phyloP scores from a whole-genome alignment of 768 basidiomycete genomes.

The Paxillus ammoniavirescens region DNA sequence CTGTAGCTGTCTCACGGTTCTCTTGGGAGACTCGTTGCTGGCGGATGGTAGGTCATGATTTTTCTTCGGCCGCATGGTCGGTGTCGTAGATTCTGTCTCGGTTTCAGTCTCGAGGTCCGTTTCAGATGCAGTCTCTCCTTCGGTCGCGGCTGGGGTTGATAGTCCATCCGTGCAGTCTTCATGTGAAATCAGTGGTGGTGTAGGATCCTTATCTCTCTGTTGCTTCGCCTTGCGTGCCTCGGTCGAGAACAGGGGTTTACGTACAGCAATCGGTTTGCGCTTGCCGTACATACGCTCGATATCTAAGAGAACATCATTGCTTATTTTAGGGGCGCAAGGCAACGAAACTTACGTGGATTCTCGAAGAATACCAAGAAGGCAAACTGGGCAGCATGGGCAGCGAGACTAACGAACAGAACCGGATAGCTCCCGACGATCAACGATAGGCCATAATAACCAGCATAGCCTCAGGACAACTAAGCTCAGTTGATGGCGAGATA shows the following conservation, averaged over 20 bases:
- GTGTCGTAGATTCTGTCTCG: constrained; percentile 44
- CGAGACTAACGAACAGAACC: constrained; percentile 91
- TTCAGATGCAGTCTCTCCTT: constrained; percentile 73
- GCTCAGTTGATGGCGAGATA: background rate
- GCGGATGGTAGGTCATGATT: background rate
- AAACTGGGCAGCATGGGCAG: constrained; percentile 94
- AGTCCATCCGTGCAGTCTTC: constrained; percentile 30
- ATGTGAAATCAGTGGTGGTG: constrained; percentile 10
- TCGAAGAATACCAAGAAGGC: constrained; percentile 95
- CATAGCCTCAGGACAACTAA: constrained; percentile 59
- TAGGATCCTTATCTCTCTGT: constrained; percentile 10
- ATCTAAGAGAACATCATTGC: constrained; percentile 44
- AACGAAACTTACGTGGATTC: constrained; percentile 78
- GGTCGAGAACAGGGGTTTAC: constrained; percentile 56
- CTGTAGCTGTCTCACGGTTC: background rate
- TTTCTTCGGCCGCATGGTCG: constrained; percentile 8
- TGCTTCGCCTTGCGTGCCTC: constrained; percentile 12
- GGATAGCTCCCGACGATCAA: constrained; percentile 86
- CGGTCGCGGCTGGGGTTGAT: constrained; percentile 64
- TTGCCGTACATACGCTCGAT: constrained; percentile 94
- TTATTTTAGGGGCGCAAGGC: background rate
- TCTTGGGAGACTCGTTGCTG: constrained; percentile 8
- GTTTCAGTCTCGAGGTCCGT: constrained; percentile 65
- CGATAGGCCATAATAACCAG: constrained; percentile 96
- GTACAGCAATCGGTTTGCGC: constrained; percentile 84